Base-by-base conservation (phyloP, 225 moss, liverwort and hornwort species). In the Pseudoscleropodium purum region DNA sequence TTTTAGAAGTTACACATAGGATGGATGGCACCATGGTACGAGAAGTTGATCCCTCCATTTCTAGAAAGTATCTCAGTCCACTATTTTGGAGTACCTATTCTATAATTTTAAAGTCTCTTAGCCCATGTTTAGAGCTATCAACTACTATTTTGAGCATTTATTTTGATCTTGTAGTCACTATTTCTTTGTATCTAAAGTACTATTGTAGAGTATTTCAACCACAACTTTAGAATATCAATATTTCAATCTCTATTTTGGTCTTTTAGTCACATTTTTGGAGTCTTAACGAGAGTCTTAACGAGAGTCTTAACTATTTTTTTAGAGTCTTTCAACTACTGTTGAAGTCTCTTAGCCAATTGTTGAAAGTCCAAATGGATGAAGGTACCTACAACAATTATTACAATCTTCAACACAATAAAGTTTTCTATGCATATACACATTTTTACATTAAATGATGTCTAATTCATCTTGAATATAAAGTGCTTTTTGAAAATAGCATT, bases 51-150 rank as follows among this genome's bases (percentile, higher is more conserved):
- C 5, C 37, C 11, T 41, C 26, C 3, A 39, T 1, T 41, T 0
- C 13, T 72, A 41, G 15, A 1, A 1, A 39, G 4, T 39, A 25
- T 39, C 3, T 70, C 3, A 8, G 5, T 4, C 2, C 0, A 0
- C 6, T 70, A 70, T 70, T 39, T 37, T 39, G 7, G 39, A 39
- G 0, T n/a, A 70, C 13, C n/a, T n/a, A 45, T 45, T 8, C 13
- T 39, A 24, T 4, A 11, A 4, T 23, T 13, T 70, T 67, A 18
- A 36, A 67, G 2, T 67, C 14, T 70, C 0, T 8, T 1, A 24
- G 3, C 0, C 0, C 0, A 7, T 14, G 0, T 70, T 24, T 2
- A 2, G 25, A 70, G 13, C 6, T 39, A 4, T 39, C 1, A 68
- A 0, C 21, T 68, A 68, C 4, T 68, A n/a, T 23, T 68, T 68